A percentile compares a stretch with the other conserved stretches of the same genome.
These are phyloP conservation scores for Sphaerobolus stellatus DNA, from an alignment of 1,284 basidiomycete species.

Conservation along the genomic window DNA sequence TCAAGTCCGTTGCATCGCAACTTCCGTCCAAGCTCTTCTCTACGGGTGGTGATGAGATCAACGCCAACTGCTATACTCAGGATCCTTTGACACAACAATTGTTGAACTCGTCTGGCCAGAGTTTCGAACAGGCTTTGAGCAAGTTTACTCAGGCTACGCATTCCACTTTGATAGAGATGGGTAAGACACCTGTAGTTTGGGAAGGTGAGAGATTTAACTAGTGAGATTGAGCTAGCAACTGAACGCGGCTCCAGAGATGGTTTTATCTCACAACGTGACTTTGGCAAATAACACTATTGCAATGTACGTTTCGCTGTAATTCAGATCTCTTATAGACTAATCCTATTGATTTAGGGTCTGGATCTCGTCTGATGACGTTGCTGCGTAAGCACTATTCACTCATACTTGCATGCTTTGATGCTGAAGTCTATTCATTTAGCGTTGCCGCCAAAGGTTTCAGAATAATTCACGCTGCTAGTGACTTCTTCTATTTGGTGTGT, in stretches of 20 bases:
- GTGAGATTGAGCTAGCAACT: neutral
- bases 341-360: slow-evolving; percentile 31
- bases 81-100: slow-evolving; percentile 31
- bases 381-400: slow-evolving; percentile 11
- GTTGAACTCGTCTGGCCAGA: slow-evolving; percentile 26
- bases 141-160: slow-evolving; percentile 42
- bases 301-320: slow-evolving; percentile 18
- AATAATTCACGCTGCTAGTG: slow-evolving; percentile 40
- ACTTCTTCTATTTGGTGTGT: slow-evolving; percentile 47
- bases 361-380: slow-evolving; percentile 37
- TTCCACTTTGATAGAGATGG: slow-evolving; percentile 26
- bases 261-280: slow-evolving; percentile 30
- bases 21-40: slow-evolving; percentile 38
- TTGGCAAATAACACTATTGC: slow-evolving; percentile 40
- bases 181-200: slow-evolving; percentile 50
- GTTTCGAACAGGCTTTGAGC: slow-evolving; percentile 37
- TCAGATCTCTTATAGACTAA: neutral
- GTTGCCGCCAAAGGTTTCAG: slow-evolving; percentile 41
- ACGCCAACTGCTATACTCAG: slow-evolving; percentile 39
- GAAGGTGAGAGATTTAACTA: slow-evolving; percentile 28
- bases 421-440: neutral
- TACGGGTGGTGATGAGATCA: slow-evolving; percentile 54
- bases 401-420: neutral
- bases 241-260: slow-evolving; percentile 27
- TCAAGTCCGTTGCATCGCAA: slow-evolving; percentile 23